These are phyloP conservation scores for Hypomyces perniciosus DNA, from an alignment of 2,329 filamentous ascomycete species.

Conservation along the genomic window DNA sequence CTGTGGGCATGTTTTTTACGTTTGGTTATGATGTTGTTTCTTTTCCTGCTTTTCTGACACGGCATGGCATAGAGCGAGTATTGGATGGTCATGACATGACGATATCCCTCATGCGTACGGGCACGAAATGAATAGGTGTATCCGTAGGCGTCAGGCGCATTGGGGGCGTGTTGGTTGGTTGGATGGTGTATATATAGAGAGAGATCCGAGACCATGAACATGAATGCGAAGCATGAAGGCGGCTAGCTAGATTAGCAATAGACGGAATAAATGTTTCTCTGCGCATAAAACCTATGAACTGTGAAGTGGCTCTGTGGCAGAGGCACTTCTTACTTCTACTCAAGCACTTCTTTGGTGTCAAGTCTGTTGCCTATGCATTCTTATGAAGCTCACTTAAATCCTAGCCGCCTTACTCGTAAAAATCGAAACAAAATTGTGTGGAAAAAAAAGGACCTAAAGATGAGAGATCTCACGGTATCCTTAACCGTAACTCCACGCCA, in stretches of 20 bases:
- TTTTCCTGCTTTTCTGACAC: not conserved
- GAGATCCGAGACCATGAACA: not conserved
- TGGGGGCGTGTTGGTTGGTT: slow-evolving; percentile 1
- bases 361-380: too few relatives aligned
- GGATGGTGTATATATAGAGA: slow-evolving; percentile 1
- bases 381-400: too few relatives aligned
- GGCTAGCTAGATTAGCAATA: slow-evolving; percentile 9
- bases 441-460: not conserved
- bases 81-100: slow-evolving; percentile 6
- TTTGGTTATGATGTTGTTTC: not conserved
- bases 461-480: not conserved
- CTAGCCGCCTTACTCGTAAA: too few relatives aligned
- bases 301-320: too few relatives aligned
- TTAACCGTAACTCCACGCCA: too few relatives aligned
- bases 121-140: not conserved
- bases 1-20: not conserved
- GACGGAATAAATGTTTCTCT: not conserved
- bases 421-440: too few relatives aligned
- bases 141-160: not conserved
- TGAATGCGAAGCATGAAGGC: not conserved
- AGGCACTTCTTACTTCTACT: too few relatives aligned
- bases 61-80: not conserved
- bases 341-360: too few relatives aligned
- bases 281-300: too few relatives aligned
- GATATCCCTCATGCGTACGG: not conserved